Evolutionary conservation across 257 asterid species (phyloP), one percentile per base, ranked within the genome.

Genomic region (Nicotiana tomentosiformis): DNA sequence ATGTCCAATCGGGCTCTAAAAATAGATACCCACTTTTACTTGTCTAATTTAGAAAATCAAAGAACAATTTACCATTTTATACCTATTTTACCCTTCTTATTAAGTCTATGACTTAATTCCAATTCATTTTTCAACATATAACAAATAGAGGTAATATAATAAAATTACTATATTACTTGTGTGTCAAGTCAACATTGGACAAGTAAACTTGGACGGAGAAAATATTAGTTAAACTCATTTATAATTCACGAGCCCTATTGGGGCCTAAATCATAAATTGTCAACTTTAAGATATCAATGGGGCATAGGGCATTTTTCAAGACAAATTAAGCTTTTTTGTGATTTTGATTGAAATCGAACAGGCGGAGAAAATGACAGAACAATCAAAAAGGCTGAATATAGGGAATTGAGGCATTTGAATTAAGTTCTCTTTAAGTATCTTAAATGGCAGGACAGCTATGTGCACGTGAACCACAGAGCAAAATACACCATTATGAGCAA

Each of bases 381-480:
- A 74, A 23, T 74, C 79, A 74, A 60, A 49, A 46, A 46, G 51
- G 39, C 37, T 51, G 64, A 53, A 26, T 51, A 51, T 29, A 29
- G 65, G 80, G 80, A 76, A 76, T 76, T 76, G 80, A 33, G 80
- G 29, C 46, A 3, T 76, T 51, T 51, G 39, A 15, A 51, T 76
- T 76, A 26, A 10, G 15, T 49, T 26, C 43, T 56, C 10, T 51
- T 74, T 43, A 14, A 46, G 15, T 51, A 51, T 76, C 64, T 76
- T 51, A 26, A 76, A 51, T 51, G 80, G 80, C 65, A 76, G 65
- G 80, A 2, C 80, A 76, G 80, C 80, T 29, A 76, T 29, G 80
- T 76, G 80, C 80, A 76, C 65, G 80, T 76, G 80, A 76, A 76
- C 7, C 64, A 76, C 80, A 76, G 46, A 51, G 46, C 62, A 51